Evolutionary conservation across 2,329 filamentous ascomycete species (phyloP), one percentile per base, ranked within the genome.

Genomic region (Plectosphaerella cucumerina): DNA sequence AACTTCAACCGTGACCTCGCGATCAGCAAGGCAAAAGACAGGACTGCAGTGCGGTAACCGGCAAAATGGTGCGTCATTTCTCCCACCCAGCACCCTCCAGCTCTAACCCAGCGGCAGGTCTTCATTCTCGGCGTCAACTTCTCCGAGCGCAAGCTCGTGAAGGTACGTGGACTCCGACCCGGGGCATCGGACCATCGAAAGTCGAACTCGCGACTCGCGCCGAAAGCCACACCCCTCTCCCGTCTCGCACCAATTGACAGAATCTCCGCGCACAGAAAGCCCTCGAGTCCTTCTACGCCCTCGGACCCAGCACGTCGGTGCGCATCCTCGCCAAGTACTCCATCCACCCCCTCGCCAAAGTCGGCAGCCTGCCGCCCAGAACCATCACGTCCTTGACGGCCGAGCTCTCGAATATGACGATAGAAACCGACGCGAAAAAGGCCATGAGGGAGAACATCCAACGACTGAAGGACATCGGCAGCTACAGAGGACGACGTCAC

Each of bases 41-140:
- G 26, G 26, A 31, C 26, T 31, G 26, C 26, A 31, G 26, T 18
- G 39, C 39, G 6, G n/a, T 17, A 20, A 42, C 17, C 39, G 39
- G 10, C 52, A 50, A 49, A 22, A 57, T 58, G 56, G 56, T 58
- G 52, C 17, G 12, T 35, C 20, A 26, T 9, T 8, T 20, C 39
- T 6, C 11, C 12, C 18, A 37, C 14, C 12, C 4, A 9, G 5
- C n/a, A 42, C 39, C n/a, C n/a, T 12, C 4, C n/a, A 18, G n/a
- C 17, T 18, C 39, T 42, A 20, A 42, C 18, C 6, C 12, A 8
- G 12, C 20, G n/a, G 3, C 41, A 90, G 89, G 87, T 92, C 64
- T 89, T 94, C 76, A 86, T 97, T 63, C 79, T 93, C 65, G 89
- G 90, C 62, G 78, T 89, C 75, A 92, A 88, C 75, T 97, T 97